phyloP scores from a whole-genome alignment of 2,329 filamentous ascomycete genomes.

The Colletotrichum simmondsii region DNA sequence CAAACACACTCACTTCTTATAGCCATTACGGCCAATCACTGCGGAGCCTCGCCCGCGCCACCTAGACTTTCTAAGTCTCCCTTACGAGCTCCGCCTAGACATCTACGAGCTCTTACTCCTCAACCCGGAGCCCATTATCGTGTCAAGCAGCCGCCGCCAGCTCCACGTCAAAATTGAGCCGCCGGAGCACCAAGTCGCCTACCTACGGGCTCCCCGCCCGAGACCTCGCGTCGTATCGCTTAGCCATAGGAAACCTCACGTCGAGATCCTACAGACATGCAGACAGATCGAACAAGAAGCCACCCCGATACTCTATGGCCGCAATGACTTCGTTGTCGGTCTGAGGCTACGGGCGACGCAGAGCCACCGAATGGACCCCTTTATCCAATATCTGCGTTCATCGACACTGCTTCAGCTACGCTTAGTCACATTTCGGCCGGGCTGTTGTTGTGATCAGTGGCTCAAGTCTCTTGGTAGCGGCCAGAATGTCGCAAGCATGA shows the following conservation, averaged over 20 bases:
- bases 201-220: constrained; percentile 19
- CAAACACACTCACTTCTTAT: constrained; percentile 3
- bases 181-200: constrained; percentile 21
- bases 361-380: constrained; percentile 30
- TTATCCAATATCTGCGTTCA: constrained; percentile 37
- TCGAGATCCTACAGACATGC: constrained; percentile 44
- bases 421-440: constrained; percentile 35
- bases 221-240: constrained; percentile 22
- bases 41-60: neutral
- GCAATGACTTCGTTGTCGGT: constrained; percentile 42
- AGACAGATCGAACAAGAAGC: constrained; percentile 43
- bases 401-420: constrained; percentile 35
- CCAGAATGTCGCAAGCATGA: neutral
- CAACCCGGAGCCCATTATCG: constrained; percentile 25
- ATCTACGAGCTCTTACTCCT: constrained; percentile 40
- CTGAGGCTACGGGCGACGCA: constrained; percentile 30
- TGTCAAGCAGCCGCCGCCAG: constrained; percentile 30
- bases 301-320: constrained; percentile 42
- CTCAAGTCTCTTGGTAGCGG: neutral
- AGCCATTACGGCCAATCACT: neutral
- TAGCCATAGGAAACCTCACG: constrained; percentile 33
- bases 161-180: constrained; percentile 25
- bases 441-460: constrained; percentile 35
- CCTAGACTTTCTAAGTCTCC: constrained; percentile 39
- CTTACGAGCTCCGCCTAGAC: constrained; percentile 42